Percentiles rank a stretch among this genome's conserved stretches.
phyloP scores from a whole-genome alignment of 192 early-diverging fungal genomes.

The Coemansia reversa region DNA sequence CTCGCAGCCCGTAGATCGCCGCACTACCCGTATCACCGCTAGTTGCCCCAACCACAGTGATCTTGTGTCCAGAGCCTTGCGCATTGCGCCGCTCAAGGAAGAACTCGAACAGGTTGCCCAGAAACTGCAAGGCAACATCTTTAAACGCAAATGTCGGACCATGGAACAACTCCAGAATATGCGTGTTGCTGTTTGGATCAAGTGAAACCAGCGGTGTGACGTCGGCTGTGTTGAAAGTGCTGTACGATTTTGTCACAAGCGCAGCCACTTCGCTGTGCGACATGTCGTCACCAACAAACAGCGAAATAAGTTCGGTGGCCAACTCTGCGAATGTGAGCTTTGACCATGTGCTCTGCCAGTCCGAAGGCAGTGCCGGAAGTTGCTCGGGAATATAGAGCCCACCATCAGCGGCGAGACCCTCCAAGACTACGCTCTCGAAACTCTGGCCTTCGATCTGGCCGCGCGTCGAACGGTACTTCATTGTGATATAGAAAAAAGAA shows the following conservation, averaged over 20 bases:
- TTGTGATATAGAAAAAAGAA: conserved; percentile 28
- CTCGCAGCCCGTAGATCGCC: conserved; percentile 93
- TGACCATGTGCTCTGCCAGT: conserved; percentile 74
- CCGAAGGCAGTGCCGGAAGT: conserved; percentile 69
- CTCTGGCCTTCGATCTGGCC: conserved; percentile 65
- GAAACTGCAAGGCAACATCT: conserved; percentile 94
- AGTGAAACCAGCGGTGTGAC: conserved; percentile 74
- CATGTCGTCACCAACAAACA: conserved; percentile 85
- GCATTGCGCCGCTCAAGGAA: conserved; percentile 79
- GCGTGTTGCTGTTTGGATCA: conserved; percentile 16
- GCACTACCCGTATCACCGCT: conserved; percentile 97
- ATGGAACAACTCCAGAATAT: conserved; percentile 89
- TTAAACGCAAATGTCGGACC: conserved; percentile 99
- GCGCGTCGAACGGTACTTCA: conserved; percentile 92
- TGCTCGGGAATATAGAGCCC: conserved; percentile 89
- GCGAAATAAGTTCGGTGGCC: conserved; percentile 79
- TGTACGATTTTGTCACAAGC: conserved; percentile 72
- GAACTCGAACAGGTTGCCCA: conserved; percentile 98
- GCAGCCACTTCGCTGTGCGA: conserved; percentile 65
- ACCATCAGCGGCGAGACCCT: conserved; percentile 90
- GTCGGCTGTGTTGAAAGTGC: conserved; percentile 71
- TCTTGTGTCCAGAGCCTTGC: conserved; percentile 39
- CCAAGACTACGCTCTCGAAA: conserved; percentile 91
- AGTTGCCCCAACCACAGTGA: conserved; percentile 94
- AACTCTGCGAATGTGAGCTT: conserved; percentile 75